Evolutionary conservation across 2,329 filamentous ascomycete genomes (phyloP).

Genomic region (Colletotrichum echinochloae): DNA sequence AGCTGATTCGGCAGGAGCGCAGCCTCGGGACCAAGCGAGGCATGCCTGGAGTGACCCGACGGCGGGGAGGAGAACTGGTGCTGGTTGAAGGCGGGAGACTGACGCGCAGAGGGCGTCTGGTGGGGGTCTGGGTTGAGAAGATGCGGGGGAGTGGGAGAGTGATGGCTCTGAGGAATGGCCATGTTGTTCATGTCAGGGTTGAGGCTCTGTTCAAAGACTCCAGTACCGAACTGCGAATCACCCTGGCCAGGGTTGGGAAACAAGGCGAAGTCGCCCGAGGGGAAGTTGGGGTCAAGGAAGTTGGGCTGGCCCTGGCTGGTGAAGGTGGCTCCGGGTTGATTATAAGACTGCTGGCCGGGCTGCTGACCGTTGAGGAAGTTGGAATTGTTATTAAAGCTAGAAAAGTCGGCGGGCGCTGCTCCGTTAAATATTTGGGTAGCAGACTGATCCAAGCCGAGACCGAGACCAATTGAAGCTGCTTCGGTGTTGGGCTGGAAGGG

Average conservation of each 20-base stretch:
- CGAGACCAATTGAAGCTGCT: constrained; percentile 64
- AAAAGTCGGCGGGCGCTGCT: constrained; percentile 58
- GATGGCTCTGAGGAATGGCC: constrained; percentile 66
- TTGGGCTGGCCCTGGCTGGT: constrained; percentile 55
- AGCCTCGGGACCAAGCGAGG: constrained; percentile 68
- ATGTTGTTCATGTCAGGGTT: constrained; percentile 65
- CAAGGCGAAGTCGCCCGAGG: constrained; percentile 71
- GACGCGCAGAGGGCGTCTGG: constrained; percentile 61
- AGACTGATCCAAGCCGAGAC: constrained; percentile 68
- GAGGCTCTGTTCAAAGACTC: constrained; percentile 68
- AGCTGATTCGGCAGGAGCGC: constrained; percentile 66
- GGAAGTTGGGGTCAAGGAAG: constrained; percentile 65
- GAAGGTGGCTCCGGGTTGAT: constrained; percentile 54
- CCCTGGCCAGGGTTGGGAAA: constrained; percentile 63
- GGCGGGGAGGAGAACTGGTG: constrained; percentile 66
- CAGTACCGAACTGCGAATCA: constrained; percentile 70
- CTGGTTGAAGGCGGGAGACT: constrained; percentile 69
- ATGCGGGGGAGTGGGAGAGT: constrained; percentile 68
- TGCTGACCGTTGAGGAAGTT: constrained; percentile 65
- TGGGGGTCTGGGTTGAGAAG: constrained; percentile 62
- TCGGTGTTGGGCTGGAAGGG: constrained; percentile 61
- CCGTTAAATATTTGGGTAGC: constrained; percentile 55
- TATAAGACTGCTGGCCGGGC: constrained; percentile 54
- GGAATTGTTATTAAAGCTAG: constrained; percentile 59
- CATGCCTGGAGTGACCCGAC: constrained; percentile 64